A percentile compares a stretch with the other conserved stretches of the same genome.
Conservation (phyloP, 202 grass and related monocot genomes). For the Alloteropsis angusta region DNA sequence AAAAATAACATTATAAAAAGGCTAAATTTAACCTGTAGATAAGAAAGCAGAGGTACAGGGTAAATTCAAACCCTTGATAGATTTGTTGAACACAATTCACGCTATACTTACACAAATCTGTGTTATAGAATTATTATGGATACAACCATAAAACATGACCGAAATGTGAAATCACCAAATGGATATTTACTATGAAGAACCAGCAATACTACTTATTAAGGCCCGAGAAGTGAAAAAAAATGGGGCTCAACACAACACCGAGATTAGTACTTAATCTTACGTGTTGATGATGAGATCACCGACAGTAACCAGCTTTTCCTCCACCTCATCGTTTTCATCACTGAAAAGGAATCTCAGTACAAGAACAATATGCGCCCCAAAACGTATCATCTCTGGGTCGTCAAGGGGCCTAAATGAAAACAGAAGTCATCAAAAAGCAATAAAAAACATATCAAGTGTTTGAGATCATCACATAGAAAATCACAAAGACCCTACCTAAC, state of each 20-base stretch:
- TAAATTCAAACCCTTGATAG: not conserved
- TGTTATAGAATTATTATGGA: not conserved
- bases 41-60: not conserved
- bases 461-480: constrained; percentile 11
- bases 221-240: not conserved
- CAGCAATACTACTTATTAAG: not conserved
- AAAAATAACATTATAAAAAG: not conserved
- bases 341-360: constrained; percentile 72
- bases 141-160: not conserved
- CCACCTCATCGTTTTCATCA: constrained; percentile 66
- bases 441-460: not conserved
- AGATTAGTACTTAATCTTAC: constrained; percentile 35
- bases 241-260: not conserved
- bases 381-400: constrained; percentile 82
- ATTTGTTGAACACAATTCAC: not conserved
- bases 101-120: not conserved
- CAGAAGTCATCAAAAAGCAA: constrained; percentile 7
- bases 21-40: not conserved
- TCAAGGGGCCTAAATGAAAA: constrained; percentile 47
- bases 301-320: constrained; percentile 70
- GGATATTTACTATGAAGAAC: not conserved
- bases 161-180: not conserved
- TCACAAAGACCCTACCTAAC: constrained; percentile 30
- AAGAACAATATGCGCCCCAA: constrained; percentile 89
- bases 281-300: constrained; percentile 79